phyloP scores from a whole-genome alignment of 78 protist genomes.

The Dictyostelium discoideum region DNA sequence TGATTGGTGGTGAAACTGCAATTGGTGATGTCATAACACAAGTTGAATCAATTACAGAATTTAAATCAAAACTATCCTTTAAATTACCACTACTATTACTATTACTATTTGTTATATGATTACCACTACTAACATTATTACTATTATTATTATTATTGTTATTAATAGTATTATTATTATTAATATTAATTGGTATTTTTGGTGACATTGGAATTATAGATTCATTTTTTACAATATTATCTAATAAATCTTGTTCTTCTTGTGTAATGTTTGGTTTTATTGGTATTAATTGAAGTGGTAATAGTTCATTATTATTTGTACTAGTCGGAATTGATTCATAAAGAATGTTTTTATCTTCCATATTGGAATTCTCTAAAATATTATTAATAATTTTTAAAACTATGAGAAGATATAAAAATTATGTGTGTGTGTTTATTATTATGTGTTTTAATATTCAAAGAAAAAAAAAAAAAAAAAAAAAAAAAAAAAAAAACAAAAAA shows the following conservation, averaged over 20 bases:
- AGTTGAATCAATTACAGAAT: background rate
- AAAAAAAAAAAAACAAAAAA: background rate
- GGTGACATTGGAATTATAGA: background rate
- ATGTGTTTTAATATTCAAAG: background rate
- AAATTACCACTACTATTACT: background rate
- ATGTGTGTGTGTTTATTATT: background rate
- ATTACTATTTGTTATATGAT: background rate
- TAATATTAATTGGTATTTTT: background rate
- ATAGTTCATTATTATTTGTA: background rate
- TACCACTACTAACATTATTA: too few species aligned
- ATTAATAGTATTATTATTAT: background rate
- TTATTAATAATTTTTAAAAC: background rate
- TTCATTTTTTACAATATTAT: background rate
- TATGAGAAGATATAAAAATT: background rate
- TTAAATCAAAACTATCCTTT: slow-evolving; percentile 1
- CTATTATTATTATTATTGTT: too few species aligned
- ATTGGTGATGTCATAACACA: background rate
- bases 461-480: background rate
- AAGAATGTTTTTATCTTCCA: background rate
- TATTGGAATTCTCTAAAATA: background rate
- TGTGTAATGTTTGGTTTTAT: background rate
- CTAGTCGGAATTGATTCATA: background rate
- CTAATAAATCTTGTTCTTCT: background rate
- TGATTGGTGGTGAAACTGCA: background rate
- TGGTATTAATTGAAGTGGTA: background rate